Evolutionary conservation across 2,329 filamentous ascomycete genomes (phyloP), one percentile per base, ranked within the genome.

Genomic region (Coleophoma crateriformis): DNA sequence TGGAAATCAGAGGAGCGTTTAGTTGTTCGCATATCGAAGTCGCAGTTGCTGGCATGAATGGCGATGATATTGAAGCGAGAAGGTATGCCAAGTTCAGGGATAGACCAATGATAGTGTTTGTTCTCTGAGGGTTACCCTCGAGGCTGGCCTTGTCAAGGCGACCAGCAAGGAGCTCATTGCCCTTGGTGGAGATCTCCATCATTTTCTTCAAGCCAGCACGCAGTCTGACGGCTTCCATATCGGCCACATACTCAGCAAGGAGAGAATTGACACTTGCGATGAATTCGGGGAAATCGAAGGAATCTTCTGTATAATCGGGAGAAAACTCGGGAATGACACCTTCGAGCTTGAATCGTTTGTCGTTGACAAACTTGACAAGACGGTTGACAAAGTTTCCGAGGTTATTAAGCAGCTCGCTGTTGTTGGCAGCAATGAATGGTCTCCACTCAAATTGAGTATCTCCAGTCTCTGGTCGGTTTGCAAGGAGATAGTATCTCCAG

Each of bases 391-490:
- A 81, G 68, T 90, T 90, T 15, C 77, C 82, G 50, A 86, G 75
- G 58, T 87, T 87, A 56, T 84, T 77, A 32, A 88, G 74, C n/a
- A 96, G 78, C 64, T 94, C 88, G 63, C 87, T 90, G 74, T 96
- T 96, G 76, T 96, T 96, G 58, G 81, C 77, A 34, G 83, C 78
- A 54, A 94, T 86, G 69, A 96, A 95, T 42, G 85, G 79, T 50
- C 80, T 81, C 90, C 90, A 96, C 66, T 92, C 87, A 67, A 96
- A 96, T 64, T 96, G 88, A 0, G 89, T 87, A 64, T 96, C 91
- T 46, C 86, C 81, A 11, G 84, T 86, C 68, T 96, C 91, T 0
- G 91, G 91, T 50, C 91, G 82, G 66, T 88, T 85, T 41, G 90
- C 87, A 35, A 96, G 77, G 19, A 96, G 80, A 71, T 94, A 96